Evolutionary conservation across 495 filamentous ascomycete species (phyloP).

Genomic region (Lasiosphaeris hirsuta): DNA sequence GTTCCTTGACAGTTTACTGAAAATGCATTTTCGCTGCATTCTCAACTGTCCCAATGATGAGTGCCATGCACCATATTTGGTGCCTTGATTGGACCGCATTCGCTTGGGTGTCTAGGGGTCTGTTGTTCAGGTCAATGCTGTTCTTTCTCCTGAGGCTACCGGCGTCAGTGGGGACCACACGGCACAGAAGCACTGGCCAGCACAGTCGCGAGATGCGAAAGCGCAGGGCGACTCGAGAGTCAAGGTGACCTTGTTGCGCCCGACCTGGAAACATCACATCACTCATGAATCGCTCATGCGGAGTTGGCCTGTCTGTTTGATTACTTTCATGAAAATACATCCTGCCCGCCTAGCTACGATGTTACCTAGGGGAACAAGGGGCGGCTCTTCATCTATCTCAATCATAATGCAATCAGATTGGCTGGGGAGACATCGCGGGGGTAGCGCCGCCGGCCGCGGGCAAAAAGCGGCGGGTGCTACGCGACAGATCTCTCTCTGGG

Average conservation of each 20-base stretch:
- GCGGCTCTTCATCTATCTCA: slow-evolving; percentile 8
- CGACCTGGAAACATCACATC: not conserved
- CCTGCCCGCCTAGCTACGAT: no score
- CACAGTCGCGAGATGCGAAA: slow-evolving; percentile 10
- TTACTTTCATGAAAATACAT: slow-evolving; percentile 1
- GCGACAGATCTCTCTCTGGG: not conserved
- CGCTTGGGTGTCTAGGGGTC: not conserved
- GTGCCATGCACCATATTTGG: not conserved
- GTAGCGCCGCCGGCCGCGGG: slow-evolving; percentile 12
- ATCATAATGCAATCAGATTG: slow-evolving; percentile 2
- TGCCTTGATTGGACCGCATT: slow-evolving; percentile 11
- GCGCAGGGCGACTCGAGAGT: slow-evolving; percentile 12
- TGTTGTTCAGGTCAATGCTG: slow-evolving; percentile 6
- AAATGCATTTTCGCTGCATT: slow-evolving; percentile 2
- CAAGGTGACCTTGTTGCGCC: not conserved
- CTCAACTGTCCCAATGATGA: not conserved
- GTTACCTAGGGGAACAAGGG: slow-evolving; percentile 8
- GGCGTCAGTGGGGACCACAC: slow-evolving; percentile 2
- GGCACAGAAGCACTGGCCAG: slow-evolving; percentile 18
- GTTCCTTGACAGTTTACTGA: not conserved
- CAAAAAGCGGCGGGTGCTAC: slow-evolving; percentile 15
- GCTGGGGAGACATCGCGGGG: slow-evolving; percentile 8
- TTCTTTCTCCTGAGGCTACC: not conserved
- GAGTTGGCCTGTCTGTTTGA: not conserved
- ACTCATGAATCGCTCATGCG: slow-evolving; percentile 5